These are phyloP conservation scores for Opeltia flavorubescens DNA, from an alignment of 495 filamentous ascomycete species.

Conservation along the genomic window DNA sequence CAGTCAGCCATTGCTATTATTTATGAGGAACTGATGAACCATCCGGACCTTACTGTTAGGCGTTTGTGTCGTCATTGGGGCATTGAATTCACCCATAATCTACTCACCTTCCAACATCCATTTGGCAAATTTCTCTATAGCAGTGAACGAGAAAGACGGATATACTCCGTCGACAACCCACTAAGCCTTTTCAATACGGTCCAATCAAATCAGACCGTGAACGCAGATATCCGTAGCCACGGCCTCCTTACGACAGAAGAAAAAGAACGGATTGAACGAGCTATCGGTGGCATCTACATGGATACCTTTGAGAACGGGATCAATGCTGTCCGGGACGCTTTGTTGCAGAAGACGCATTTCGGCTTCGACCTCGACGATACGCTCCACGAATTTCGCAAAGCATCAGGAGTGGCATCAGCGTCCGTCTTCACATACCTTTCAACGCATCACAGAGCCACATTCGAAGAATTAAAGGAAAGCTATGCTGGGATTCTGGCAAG, in stretches of 20 bases:
- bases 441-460: background rate
- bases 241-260: background rate
- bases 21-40: background rate
- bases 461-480: conserved; percentile 9
- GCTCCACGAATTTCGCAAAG: conserved; percentile 26
- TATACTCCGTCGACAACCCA: background rate
- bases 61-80: background rate
- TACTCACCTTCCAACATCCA: background rate
- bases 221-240: background rate
- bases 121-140: background rate
- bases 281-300: background rate
- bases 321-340: background rate
- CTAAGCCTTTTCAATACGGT: background rate
- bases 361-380: conserved; percentile 31
- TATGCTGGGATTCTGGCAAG: conserved; percentile 19
- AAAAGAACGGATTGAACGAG: background rate
- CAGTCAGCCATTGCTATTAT: background rate
- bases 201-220: background rate
- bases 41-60: background rate
- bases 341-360: conserved; percentile 19
- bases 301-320: background rate
- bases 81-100: background rate
- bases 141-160: background rate
- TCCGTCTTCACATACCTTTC: conserved; percentile 16
- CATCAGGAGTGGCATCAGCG: conserved; percentile 18